Conservation (phyloP, 768 basidiomycete genomes). For the Sarcodon aspratus region DNA sequence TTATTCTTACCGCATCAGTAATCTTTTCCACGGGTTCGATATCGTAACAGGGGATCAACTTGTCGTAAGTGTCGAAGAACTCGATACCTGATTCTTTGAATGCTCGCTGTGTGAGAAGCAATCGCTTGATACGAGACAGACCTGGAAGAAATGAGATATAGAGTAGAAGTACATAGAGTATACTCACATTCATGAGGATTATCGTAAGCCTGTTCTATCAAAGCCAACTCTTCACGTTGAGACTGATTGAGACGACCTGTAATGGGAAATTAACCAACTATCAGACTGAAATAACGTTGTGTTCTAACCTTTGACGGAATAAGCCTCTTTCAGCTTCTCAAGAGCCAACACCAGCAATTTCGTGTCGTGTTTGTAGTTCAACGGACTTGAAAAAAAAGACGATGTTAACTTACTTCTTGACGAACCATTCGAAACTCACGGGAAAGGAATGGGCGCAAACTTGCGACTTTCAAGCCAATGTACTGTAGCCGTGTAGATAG, state of each 20-base stretch:
- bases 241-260: constrained; percentile 82
- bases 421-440: constrained; percentile 33
- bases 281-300: no score
- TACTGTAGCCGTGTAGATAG: constrained; percentile 96
- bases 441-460: constrained; percentile 98
- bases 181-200: constrained; percentile 92
- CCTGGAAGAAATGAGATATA: constrained; percentile 23
- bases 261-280: no score
- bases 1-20: constrained; percentile 74
- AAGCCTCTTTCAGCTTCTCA: constrained; percentile 98
- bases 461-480: constrained; percentile 98
- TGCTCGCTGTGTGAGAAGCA: constrained; percentile 91
- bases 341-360: constrained; percentile 93
- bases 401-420: neutral
- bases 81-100: constrained; percentile 98
- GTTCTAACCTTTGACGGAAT: constrained; percentile 70
- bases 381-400: constrained; percentile 37
- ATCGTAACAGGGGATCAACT: constrained; percentile 96
- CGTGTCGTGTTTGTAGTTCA: constrained; percentile 99
- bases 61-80: constrained; percentile 97
- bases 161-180: neutral
- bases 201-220: constrained; percentile 98
- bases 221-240: constrained; percentile 93
- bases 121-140: constrained; percentile 94
- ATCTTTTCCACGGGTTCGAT: constrained; percentile 99